phyloP scores from a whole-genome alignment of 73 alveolate species.

The Effrenium voratum region DNA sequence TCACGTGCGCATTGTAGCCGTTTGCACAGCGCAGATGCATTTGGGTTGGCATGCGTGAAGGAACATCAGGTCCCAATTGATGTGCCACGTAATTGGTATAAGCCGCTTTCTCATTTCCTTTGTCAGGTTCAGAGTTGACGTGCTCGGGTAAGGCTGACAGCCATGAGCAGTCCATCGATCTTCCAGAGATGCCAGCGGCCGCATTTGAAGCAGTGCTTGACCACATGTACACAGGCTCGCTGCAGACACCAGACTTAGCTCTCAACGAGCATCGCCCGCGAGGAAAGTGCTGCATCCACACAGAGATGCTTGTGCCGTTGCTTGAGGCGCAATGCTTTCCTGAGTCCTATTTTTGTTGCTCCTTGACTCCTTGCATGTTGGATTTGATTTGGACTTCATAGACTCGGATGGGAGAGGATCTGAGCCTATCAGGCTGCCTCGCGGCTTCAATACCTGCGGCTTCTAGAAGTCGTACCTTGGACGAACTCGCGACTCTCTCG shows the following conservation, averaged over 20 bases:
- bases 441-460: slow-evolving; percentile 49
- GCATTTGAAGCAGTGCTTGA: slow-evolving; percentile 75
- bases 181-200: slow-evolving; percentile 82
- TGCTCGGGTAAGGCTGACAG: slow-evolving; percentile 43
- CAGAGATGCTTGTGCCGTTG: not conserved
- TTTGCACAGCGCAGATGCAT: too few species aligned
- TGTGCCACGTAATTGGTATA: too few species aligned
- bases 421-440: slow-evolving; percentile 38
- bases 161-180: slow-evolving; percentile 47
- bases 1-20: too few species aligned
- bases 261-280: not conserved
- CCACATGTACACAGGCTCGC: slow-evolving; percentile 87
- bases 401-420: not conserved
- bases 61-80: too few species aligned
- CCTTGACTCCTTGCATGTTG: too few species aligned
- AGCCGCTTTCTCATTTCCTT: too few species aligned
- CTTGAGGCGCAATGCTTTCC: slow-evolving; percentile 32
- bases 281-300: slow-evolving; percentile 14
- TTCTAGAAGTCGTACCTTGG: slow-evolving; percentile 34
- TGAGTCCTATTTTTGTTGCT: too few species aligned
- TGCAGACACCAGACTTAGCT: not conserved
- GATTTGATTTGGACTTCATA: too few species aligned
- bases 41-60: too few species aligned
- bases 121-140: too few species aligned
- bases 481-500: too few species aligned